Base-by-base conservation (phyloP, 345 rosid species). In the Pugionium cornutum region DNA sequence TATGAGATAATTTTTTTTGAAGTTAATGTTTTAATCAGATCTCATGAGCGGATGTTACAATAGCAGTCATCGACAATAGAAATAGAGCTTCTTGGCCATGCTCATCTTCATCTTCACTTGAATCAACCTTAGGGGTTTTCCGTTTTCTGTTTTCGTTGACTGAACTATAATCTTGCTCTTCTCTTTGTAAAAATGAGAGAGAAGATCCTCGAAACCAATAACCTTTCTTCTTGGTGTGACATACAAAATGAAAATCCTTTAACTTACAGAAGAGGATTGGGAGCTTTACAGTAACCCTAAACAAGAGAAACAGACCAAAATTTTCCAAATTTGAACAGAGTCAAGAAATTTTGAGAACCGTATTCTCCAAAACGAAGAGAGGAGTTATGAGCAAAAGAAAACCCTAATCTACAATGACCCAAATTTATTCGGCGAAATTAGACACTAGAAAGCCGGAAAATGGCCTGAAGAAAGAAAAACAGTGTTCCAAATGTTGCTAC, bases 201-300 rank as follows among this genome's bases (percentile, higher is more conserved):
- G 67, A 66, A 90, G 89, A 74, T 94, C 97, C 66, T 90, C 99
- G 78, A 90, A 76, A 6, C 82, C 95, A 68, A 85, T 86, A 40
- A 83, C 79, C 18, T 61, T 81, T 88, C 77, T 82, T 88, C 78
- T 92, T 18, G 18, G 18, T 29, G 42, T 26, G 7, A 33, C 46
- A 56, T 5, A 6, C 35, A 18, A 48, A 56, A 56, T 8, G 18
- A 18, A 18, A 18, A 18, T 18, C 18, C 18, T 18, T 18, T 18
- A 18, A 18, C 18, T 18, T 18, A 18, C 18, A 18, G 18, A 18
- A 18, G 18, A 18, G 18, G 18, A 18, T 18, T 18, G 18, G 1
- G 6, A 53, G 5, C 18, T 4, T 44, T 66, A 29, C 52, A n/a
- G 18, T 47, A 26, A 54, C 30, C 25, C 7, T 7, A 52, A 26